Conservation (phyloP, 225 moss, liverwort and hornwort species). For the Bryoerythrophyllum caledonicum region DNA sequence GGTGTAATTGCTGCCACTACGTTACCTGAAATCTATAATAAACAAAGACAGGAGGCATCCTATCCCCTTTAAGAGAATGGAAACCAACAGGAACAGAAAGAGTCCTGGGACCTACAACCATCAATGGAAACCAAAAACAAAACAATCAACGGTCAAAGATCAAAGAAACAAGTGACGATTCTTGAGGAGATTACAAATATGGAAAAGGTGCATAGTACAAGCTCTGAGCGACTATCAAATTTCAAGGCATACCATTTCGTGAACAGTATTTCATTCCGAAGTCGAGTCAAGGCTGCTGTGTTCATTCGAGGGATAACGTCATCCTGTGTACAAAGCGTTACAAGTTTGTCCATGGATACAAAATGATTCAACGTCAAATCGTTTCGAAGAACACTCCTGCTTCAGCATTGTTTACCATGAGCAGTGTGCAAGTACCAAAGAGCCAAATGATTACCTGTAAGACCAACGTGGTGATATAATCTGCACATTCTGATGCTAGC, state of each 20-base stretch:
- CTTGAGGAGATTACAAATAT: neutral
- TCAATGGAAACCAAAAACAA: neutral
- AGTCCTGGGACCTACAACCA: neutral
- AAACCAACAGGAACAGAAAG: neutral
- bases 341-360: neutral
- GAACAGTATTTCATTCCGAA: conserved; percentile 83
- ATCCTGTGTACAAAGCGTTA: conserved; percentile 47
- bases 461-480: conserved; percentile 74
- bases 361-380: neutral
- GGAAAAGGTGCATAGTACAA: neutral
- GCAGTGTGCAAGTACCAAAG: neutral
- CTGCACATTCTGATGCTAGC: conserved; percentile 65
- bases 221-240: neutral
- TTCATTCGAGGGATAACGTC: conserved; percentile 90
- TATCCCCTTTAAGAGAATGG: neutral
- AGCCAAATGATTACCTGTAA: conserved; percentile 56
- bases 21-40: conserved; percentile 2
- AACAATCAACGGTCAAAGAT: neutral
- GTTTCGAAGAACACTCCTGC: no score
- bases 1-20: conserved; percentile 15
- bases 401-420: no score
- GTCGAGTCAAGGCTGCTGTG: conserved; percentile 64
- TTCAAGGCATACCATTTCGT: conserved; percentile 84
- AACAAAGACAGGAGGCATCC: neutral
- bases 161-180: no score